These are phyloP conservation scores for Pilaira anomala DNA, from an alignment of 192 early-diverging fungal species.

Conservation along the genomic window DNA sequence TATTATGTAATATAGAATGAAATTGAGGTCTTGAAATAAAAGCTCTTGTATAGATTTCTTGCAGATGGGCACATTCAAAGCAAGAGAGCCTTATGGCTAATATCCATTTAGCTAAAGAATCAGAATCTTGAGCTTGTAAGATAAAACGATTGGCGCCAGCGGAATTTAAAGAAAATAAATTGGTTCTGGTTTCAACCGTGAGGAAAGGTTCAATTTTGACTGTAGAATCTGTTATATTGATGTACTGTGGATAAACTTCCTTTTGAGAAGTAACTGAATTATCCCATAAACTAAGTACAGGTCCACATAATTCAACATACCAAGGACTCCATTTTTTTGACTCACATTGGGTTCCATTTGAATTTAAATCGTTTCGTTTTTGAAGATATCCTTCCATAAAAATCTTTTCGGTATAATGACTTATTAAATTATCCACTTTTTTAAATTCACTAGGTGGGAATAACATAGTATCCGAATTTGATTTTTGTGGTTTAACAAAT, in stretches of 20 bases:
- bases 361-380: conserved; percentile 60
- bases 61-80: conserved; percentile 70
- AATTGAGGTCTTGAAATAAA: conserved; percentile 45
- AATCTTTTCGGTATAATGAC: conserved; percentile 64
- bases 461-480: background rate
- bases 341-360: conserved; percentile 54
- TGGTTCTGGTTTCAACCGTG: conserved; percentile 36
- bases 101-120: conserved; percentile 55
- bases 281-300: conserved; percentile 64
- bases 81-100: conserved; percentile 67
- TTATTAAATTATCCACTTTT: conserved; percentile 52
- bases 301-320: conserved; percentile 74
- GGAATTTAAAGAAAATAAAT: conserved; percentile 64
- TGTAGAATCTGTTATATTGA: conserved; percentile 72
- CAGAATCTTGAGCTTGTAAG: conserved; percentile 52
- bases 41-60: conserved; percentile 71
- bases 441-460: conserved; percentile 38
- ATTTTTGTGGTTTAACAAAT: conserved; percentile 32
- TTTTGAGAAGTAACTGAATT: conserved; percentile 31
- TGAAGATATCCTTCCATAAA: conserved; percentile 66
- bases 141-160: conserved; percentile 71
- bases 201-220: conserved; percentile 59
- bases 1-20: background rate
- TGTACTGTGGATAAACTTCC: conserved; percentile 57
- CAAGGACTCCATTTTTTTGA: conserved; percentile 65